These are phyloP conservation scores for Holtermanniella nyarrowii DNA, from an alignment of 768 basidiomycete genomes.

Conservation along the genomic window DNA sequence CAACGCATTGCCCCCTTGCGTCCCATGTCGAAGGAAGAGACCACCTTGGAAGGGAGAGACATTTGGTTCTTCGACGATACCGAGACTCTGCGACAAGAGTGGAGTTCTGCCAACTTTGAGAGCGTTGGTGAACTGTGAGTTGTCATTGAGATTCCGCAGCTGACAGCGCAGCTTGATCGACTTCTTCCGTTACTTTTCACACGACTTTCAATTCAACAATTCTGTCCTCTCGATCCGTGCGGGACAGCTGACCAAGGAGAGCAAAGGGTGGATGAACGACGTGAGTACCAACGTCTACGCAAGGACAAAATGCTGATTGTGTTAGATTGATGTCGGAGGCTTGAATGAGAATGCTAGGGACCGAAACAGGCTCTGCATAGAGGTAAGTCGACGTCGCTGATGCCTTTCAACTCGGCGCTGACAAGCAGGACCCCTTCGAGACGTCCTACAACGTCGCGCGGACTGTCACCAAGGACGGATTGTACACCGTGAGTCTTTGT, in stretches of 20 bases:
- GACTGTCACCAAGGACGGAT: conserved; percentile 90
- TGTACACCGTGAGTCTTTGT: conserved; percentile 63
- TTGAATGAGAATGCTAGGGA: conserved; percentile 52
- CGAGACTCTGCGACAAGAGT: conserved; percentile 77
- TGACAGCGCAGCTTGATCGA: conserved; percentile 65
- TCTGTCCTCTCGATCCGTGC: conserved; percentile 84
- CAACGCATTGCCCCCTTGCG: conserved; percentile 88
- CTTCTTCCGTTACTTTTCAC: conserved; percentile 92
- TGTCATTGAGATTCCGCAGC: neutral
- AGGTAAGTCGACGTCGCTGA: conserved; percentile 48
- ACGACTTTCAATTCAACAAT: conserved; percentile 83
- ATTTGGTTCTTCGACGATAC: conserved; percentile 93
- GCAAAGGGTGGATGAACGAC: conserved; percentile 90
- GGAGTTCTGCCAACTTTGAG: conserved; percentile 88
- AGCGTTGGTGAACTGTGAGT: conserved; percentile 83
- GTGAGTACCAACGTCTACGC: conserved; percentile 45
- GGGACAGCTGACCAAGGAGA: conserved; percentile 78
- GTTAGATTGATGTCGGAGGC: conserved; percentile 41
- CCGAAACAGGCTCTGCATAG: conserved; percentile 89
- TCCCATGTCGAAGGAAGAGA: conserved; percentile 55
- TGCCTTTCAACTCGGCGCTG: neutral
- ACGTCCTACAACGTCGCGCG: conserved; percentile 91
- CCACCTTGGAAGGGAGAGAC: conserved; percentile 57
- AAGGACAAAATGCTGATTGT: neutral
- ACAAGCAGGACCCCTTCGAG: conserved; percentile 82